Evolutionary conservation across 108 stramenopile species (phyloP), one percentile per base, ranked within the genome.

Genomic region (Skeletonema menzelii): DNA sequence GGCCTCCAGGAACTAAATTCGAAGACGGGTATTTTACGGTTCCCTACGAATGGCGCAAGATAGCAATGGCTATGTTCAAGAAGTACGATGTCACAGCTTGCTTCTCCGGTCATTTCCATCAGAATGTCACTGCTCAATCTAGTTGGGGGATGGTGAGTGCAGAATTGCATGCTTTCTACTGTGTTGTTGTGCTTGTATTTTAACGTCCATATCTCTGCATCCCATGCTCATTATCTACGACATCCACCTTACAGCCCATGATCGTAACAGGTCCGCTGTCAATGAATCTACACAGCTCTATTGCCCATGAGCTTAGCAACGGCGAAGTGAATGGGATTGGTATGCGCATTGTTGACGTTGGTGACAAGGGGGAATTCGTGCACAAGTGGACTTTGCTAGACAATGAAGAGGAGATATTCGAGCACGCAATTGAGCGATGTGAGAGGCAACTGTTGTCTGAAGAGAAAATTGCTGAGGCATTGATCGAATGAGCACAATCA

Each of bases 311-410:
- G 40, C 42, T 77, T 24, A 11, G 27, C 42, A 65, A 65, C 19
- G 76, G 76, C 22, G 76, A 77, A 15, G 28, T 57, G 17, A 68
- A 62, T 56, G 76, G 76, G 19, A 42, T 67, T 13, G 76, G 76
- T 34, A 77, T 77, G 76, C 27, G 76, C 13, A 65, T 77, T 5
- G 76, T 77, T n/a, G 76, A 77, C 24, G 76, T 77, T 19, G 69
- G 69, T 2, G 49, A 67, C 4, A 40, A 17, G 17, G 76, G 70
- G 1, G 27, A 72, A 11, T 77, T 77, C 24, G 46, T 26, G 2
- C 76, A 77, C 31, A 71, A 67, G 19, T 77, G 65, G 66, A 62
- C 44, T 14, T 22, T 68, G 3, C 20, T 77, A 1, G 76, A 77
- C 24, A 26, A 77, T 27, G 76, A 77, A 27, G 70, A 77, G 4